These are phyloP conservation scores for Hypoxylon rubiginosum DNA, from an alignment of 2,329 filamentous ascomycete species.

Conservation along the genomic window DNA sequence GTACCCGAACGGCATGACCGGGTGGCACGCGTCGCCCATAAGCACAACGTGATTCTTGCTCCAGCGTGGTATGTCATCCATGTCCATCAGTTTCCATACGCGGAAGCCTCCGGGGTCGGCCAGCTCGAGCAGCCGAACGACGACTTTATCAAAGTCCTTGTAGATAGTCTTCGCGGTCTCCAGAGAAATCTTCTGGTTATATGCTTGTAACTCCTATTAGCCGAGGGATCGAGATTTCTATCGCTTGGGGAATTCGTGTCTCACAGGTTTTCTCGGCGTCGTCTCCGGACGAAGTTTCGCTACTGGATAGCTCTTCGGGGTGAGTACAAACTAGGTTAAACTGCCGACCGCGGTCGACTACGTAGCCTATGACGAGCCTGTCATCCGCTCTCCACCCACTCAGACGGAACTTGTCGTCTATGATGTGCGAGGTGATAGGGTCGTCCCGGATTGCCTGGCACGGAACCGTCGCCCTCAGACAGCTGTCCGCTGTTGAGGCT, in stretches of 20 bases:
- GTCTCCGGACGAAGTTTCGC: neutral
- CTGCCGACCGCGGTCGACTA: neutral
- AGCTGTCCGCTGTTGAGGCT: neutral
- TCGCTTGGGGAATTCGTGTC: neutral
- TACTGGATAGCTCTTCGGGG: neutral
- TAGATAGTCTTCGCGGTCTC: neutral
- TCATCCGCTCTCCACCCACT: neutral
- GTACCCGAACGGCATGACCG: neutral
- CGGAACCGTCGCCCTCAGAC: neutral
- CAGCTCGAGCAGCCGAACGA: neutral
- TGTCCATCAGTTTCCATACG: conserved; percentile 1
- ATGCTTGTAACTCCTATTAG: neutral
- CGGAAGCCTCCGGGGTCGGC: neutral
- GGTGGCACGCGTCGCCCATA: neutral
- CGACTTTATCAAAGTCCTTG: neutral
- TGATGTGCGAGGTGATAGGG: neutral
- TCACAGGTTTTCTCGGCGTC: neutral
- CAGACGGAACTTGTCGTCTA: neutral
- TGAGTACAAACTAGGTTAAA: conserved; percentile 1
- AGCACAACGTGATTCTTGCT: neutral
- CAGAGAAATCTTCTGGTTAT: neutral
- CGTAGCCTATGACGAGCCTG: neutral
- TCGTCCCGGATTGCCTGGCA: neutral
- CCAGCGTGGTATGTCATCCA: conserved; percentile 3
- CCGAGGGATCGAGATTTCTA: neutral